phyloP scores from a whole-genome alignment of 2,329 filamentous ascomycete genomes.

The Epichloe gansuensis region DNA sequence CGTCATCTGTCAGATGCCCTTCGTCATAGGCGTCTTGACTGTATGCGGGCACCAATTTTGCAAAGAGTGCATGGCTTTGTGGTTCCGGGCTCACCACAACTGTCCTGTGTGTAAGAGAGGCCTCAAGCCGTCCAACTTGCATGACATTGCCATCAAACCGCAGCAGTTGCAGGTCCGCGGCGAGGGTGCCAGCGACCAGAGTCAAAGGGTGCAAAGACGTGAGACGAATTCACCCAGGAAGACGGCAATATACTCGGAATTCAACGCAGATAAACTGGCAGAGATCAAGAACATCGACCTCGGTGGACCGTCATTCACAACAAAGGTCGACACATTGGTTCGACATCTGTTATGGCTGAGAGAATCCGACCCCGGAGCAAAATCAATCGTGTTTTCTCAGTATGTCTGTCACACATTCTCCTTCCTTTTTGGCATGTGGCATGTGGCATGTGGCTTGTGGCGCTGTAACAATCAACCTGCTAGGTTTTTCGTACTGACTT shows the following conservation, averaged over 20 bases:
- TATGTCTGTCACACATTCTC: conserved; percentile 15
- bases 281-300: conserved; percentile 77
- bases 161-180: conserved; percentile 54
- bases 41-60: conserved; percentile 89
- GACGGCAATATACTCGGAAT: conserved; percentile 60
- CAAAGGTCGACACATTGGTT: conserved; percentile 75
- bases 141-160: conserved; percentile 75
- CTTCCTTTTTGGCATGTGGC: background rate
- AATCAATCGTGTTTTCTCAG: conserved; percentile 91
- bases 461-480: no score
- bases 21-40: conserved; percentile 70
- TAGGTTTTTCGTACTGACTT: background rate
- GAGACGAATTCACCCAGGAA: conserved; percentile 16
- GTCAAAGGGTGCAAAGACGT: conserved; percentile 8
- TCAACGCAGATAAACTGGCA: conserved; percentile 55
- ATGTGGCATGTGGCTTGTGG: no score
- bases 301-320: conserved; percentile 61
- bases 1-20: conserved; percentile 69
- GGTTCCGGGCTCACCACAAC: conserved; percentile 61
- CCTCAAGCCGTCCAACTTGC: conserved; percentile 55
- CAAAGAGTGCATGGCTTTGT: conserved; percentile 69
- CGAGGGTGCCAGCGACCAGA: conserved; percentile 9
- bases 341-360: conserved; percentile 80
- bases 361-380: conserved; percentile 70
- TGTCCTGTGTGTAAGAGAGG: conserved; percentile 76